Conservation (phyloP, 2,329 filamentous ascomycete species). For the Fusarium citri region DNA sequence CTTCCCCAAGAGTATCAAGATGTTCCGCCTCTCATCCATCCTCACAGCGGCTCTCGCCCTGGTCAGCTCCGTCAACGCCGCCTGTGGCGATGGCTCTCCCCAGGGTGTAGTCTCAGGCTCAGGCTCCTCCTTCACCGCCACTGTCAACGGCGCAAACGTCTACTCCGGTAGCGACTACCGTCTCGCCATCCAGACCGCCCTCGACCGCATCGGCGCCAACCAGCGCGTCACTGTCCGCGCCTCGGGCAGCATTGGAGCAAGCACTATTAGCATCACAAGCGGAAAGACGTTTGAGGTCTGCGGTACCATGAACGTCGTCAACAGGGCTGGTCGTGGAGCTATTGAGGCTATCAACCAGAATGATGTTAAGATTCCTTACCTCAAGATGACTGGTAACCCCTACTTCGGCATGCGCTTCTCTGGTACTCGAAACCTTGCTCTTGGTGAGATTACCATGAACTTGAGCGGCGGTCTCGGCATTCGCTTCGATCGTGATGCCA, state of each 20-base stretch:
- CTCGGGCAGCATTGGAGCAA: conserved; percentile 66
- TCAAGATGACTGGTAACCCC: conserved; percentile 67
- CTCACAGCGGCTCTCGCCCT: conserved; percentile 57
- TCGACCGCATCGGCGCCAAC: conserved; percentile 63
- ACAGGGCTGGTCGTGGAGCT: conserved; percentile 59
- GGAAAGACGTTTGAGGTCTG: conserved; percentile 70
- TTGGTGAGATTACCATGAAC: conserved; percentile 67
- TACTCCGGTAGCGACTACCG: conserved; percentile 67
- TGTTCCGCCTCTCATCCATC: conserved; percentile 51
- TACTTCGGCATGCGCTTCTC: conserved; percentile 69
- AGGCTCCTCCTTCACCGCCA: conserved; percentile 59
- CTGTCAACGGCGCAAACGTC: conserved; percentile 56
- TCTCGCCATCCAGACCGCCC: conserved; percentile 64
- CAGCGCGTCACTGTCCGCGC: conserved; percentile 66
- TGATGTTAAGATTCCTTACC: conserved; percentile 65
- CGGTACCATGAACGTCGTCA: conserved; percentile 63
- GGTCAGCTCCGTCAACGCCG: conserved; percentile 52
- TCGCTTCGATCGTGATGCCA: conserved; percentile 66
- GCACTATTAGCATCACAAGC: conserved; percentile 61
- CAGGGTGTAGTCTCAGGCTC: conserved; percentile 61
- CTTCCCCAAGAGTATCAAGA: conserved; percentile 23
- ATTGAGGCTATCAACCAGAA: conserved; percentile 63
- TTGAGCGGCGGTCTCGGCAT: conserved; percentile 66
- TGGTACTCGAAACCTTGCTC: conserved; percentile 59
- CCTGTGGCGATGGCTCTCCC: conserved; percentile 62